Evolutionary conservation across 148 eudicot species (phyloP), one percentile per base, ranked within the genome.

Genomic region (Tetragonia tetragonoides): DNA sequence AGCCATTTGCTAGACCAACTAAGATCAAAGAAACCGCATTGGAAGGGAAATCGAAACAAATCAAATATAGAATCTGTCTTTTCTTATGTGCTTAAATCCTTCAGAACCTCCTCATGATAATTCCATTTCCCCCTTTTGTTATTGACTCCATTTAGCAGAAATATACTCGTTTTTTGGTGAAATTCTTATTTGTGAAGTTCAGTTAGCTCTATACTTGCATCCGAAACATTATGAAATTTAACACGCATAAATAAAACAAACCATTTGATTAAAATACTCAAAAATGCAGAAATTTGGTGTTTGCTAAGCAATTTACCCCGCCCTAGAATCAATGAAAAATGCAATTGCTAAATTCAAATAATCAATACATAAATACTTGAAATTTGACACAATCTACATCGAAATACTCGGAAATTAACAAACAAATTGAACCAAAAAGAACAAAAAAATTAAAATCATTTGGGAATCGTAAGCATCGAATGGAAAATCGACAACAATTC

Each of bases 401-500:
- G 21, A 34, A 16, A 3, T 66, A 10, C 6, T 34, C 28, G 12
- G 37, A 34, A 66, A 66, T 20, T 72, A 21, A 21, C 6, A 38
- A 16, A 0, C 34, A 28, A 28, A 28, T 28, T 28, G 34, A 28
- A 28, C 34, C 34, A 28, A 28, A 0, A 28, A 38, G 6, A 28
- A 14, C 10, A 21, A 7, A 53, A 7, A 40, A 37, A n/a, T 5
- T 6, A 4, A 51, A 70, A 60, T 24, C 57, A 95, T 86, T 93
- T 95, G 99, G 81, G 93, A 91, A 80, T 95, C 97, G 83, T 95
- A 95, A 0, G 99, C 99, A 73, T 91, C 88, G 86, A 72, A 95
- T 0, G 99, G 99, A 69, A 95, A 95, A 82, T 95, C 99, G 2
- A 95, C 97, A 47, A 85, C 76, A 72, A 95, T 84, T 62, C 99